Conservation (phyloP, 1,284 basidiomycete genomes). For the Cryptococcus neoformans region DNA sequence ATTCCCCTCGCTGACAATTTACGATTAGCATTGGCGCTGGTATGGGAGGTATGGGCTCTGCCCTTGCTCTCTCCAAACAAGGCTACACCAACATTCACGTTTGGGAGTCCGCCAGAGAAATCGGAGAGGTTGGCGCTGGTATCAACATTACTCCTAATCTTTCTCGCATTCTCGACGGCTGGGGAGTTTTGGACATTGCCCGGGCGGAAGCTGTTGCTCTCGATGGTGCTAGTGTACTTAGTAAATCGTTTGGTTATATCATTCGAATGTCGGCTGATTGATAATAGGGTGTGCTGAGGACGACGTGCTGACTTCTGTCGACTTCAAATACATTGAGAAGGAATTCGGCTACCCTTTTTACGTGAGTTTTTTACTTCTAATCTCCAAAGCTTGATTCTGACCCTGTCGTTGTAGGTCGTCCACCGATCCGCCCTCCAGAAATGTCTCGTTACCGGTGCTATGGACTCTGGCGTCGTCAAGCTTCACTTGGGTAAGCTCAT, state of each 20-base stretch:
- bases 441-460: slow-evolving; percentile 31
- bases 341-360: slow-evolving; percentile 16
- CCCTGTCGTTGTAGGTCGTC: slow-evolving; percentile 31
- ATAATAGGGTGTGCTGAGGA: no score
- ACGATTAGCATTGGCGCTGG: slow-evolving; percentile 22
- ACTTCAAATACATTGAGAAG: no score
- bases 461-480: slow-evolving; percentile 29
- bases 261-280: no score
- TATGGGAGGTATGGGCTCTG: slow-evolving; percentile 38
- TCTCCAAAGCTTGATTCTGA: not conserved
- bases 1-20: not conserved
- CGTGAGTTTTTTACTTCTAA: slow-evolving; percentile 17
- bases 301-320: no score
- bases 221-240: not conserved
- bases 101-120: slow-evolving; percentile 29
- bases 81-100: slow-evolving; percentile 39
- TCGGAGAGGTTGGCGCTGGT: slow-evolving; percentile 43
- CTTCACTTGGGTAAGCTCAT: slow-evolving; percentile 33
- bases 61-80: slow-evolving; percentile 32
- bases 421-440: slow-evolving; percentile 46
- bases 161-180: slow-evolving; percentile 27
- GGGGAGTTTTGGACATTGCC: slow-evolving; percentile 29
- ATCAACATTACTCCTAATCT: slow-evolving; percentile 44
- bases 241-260: no score
- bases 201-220: slow-evolving; percentile 37